Evolutionary conservation across 2,329 filamentous ascomycete species (phyloP), one percentile per base, ranked within the genome.

Genomic region (Ascochyta koolunga): DNA sequence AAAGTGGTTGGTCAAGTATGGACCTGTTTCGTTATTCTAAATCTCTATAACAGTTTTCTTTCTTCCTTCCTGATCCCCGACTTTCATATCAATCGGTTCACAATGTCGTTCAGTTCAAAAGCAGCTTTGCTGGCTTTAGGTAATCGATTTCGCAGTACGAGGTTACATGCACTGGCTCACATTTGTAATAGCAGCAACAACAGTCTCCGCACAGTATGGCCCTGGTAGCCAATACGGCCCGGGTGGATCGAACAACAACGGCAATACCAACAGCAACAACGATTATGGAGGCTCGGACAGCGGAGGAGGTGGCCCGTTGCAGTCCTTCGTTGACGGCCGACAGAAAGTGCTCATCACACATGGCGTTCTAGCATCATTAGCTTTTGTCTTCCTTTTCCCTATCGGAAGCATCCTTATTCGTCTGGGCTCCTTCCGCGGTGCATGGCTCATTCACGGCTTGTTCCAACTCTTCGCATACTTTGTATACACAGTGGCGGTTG

Each of bases 401-500:
- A 41, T 73, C 4, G 78, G 78, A 29, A 74, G 71, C n/a, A 78
- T 79, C 44, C 53, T 76, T 4, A 72, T 80, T 50, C 71, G 78
- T 5, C 48, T 78, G 1, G 68, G 71, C 9, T 75, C 70, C 33
- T 78, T 78, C 57, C 71, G 65, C 15, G 75, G 77, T 13, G 58
- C 77, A 19, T 66, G 77, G 62, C 72, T 77, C 62, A 58, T 79
- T 41, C 78, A 80, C 56, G 77, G 73, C 29, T 56, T 70, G 1
- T 65, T 82, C 21, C 83, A 86, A 58, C 53, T 80, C 16, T 67
- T 83, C 49, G 77, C 78, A 9, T 77, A 83, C 44, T 56, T 77
- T 9, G 52, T 83, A 22, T 79, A 76, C 50, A 77, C 81, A 43
- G 77, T 75, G 1, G 83, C 80, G 0, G 75, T 82, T 25, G 81